Evolutionary conservation across 768 basidiomycete genomes (phyloP), one percentile per base, ranked within the genome.

Genomic region (Dacryopinax spathularia): DNA sequence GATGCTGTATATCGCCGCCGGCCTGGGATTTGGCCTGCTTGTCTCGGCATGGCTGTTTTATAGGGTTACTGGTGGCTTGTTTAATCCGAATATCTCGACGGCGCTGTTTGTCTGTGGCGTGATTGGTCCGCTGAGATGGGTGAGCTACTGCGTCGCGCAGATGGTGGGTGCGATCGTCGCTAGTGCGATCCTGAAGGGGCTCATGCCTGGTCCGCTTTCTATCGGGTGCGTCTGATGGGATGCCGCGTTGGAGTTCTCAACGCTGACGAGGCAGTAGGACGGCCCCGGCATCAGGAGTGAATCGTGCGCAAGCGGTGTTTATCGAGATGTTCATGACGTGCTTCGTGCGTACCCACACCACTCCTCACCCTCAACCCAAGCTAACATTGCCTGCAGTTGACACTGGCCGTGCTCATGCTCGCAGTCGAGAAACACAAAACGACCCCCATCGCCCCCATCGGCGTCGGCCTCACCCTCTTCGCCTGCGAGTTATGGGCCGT

Each of bases 271-370:
- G 22, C 18, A 34, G 6, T 64, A 86, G 84, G 66, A 83, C 82
- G 7, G 71, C 72, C 66, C 75, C 83, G 34, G 74, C 75, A 10
- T 68, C 72, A 20, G 79, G 78, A 2, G 72, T 81, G 64, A 86
- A 79, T 72, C 65, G 71, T 2, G 77, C 82, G 0, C 83, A 87
- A 70, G 84, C 77, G 13, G 78, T 85, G 15, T 87, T 86, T 70
- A 85, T 86, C 65, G 85, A 87, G 70, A 83, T 85, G 80, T 86
- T 87, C 72, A 79, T 82, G 66, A 86, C 85, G 13, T 75, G 81
- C 13, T 76, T 77, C 16, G 18, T 29, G 20, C 29, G n/a, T 63
- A 4, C 61, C 60, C 5, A 6, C 25, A n/a, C n/a, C 3, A 2
- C 22, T 15, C 7, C 25, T n/a, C 15, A 6, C 25, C 44, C n/a